Percentiles rank a stretch among this genome's conserved stretches.
Conservation (phyloP, 2,329 filamentous ascomycete species). For the Alternaria novae-zelandiae region DNA sequence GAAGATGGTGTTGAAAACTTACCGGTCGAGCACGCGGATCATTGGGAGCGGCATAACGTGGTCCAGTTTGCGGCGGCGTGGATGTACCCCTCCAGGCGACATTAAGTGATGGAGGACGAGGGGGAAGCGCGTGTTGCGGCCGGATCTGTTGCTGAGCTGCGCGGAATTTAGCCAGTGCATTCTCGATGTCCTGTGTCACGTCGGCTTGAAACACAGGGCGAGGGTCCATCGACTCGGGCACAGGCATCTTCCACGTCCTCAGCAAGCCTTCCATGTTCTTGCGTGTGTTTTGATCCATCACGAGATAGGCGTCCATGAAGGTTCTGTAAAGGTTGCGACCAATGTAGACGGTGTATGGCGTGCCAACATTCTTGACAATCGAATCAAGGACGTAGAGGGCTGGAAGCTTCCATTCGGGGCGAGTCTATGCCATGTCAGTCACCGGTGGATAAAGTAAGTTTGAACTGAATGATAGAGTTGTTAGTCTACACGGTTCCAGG, state of each 20-base stretch:
- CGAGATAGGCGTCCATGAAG: slow-evolving; percentile 94
- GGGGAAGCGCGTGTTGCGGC: slow-evolving; percentile 50
- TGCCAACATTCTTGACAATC: slow-evolving; percentile 97
- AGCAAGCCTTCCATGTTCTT: slow-evolving; percentile 97
- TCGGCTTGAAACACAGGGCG: slow-evolving; percentile 89
- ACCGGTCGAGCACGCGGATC: slow-evolving; percentile 48
- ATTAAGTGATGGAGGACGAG: slow-evolving; percentile 51
- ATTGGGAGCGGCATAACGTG: slow-evolving; percentile 41
- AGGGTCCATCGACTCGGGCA: slow-evolving; percentile 91
- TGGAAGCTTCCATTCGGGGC: slow-evolving; percentile 87
- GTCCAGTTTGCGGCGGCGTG: slow-evolving; percentile 67
- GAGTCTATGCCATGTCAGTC: slow-evolving; percentile 66
- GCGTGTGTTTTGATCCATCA: slow-evolving; percentile 82
- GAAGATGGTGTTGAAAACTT: slow-evolving; percentile 4
- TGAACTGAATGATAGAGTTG: not conserved
- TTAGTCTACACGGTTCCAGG: not conserved
- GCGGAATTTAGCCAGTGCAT: slow-evolving; percentile 84
- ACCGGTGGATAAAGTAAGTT: not conserved
- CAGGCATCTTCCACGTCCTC: slow-evolving; percentile 96
- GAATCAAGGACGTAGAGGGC: slow-evolving; percentile 98
- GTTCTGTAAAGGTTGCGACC: slow-evolving; percentile 89
- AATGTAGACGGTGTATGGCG: slow-evolving; percentile 94
- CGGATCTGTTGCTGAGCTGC: slow-evolving; percentile 63
- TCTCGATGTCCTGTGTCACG: slow-evolving; percentile 89
- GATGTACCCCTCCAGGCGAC: slow-evolving; percentile 74